phyloP scores from a whole-genome alignment of 108 stramenopile genomes.

The Stephanodiscus triporus region DNA sequence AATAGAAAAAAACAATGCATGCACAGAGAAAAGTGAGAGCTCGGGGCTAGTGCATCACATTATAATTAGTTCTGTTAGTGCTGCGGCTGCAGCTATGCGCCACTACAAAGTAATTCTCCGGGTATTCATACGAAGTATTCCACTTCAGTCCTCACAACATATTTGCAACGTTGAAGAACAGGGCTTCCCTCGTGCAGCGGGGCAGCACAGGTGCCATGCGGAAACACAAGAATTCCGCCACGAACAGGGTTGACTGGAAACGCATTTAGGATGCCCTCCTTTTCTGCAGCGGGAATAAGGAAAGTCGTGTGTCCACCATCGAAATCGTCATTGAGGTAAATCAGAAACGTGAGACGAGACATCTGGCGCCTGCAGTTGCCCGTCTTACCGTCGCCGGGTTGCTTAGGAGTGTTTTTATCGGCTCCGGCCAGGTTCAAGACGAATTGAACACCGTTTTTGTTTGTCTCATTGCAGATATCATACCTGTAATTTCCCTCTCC shows the following conservation, averaged over 20 bases:
- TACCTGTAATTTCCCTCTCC: conserved; percentile 41
- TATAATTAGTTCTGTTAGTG: too few species aligned
- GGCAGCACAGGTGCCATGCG: conserved; percentile 55
- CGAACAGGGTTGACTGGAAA: conserved; percentile 39
- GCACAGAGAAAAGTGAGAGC: too few species aligned
- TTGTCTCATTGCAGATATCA: conserved; percentile 29
- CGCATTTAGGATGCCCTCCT: conserved; percentile 33
- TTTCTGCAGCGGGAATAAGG: conserved; percentile 30
- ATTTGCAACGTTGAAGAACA: conserved; percentile 58
- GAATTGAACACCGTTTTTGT: conserved; percentile 33
- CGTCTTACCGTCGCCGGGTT: neutral
- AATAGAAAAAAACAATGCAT: too few species aligned
- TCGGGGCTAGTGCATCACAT: too few species aligned
- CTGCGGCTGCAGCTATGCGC: too few species aligned
- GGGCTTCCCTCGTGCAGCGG: conserved; percentile 65
- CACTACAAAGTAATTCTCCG: too few species aligned
- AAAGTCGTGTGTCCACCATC: conserved; percentile 68
- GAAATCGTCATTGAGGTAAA: conserved; percentile 74
- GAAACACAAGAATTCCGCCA: conserved; percentile 63
- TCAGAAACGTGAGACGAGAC: conserved; percentile 57
- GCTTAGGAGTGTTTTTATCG: neutral
- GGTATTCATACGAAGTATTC: conserved; percentile 45
- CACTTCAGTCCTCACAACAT: conserved; percentile 73
- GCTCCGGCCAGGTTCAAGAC: neutral
- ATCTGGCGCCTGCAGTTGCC: conserved; percentile 14